Evolutionary conservation across 2,329 filamentous ascomycete species (phyloP), one percentile per base, ranked within the genome.

Genomic region (Trichoderma sp.): DNA sequence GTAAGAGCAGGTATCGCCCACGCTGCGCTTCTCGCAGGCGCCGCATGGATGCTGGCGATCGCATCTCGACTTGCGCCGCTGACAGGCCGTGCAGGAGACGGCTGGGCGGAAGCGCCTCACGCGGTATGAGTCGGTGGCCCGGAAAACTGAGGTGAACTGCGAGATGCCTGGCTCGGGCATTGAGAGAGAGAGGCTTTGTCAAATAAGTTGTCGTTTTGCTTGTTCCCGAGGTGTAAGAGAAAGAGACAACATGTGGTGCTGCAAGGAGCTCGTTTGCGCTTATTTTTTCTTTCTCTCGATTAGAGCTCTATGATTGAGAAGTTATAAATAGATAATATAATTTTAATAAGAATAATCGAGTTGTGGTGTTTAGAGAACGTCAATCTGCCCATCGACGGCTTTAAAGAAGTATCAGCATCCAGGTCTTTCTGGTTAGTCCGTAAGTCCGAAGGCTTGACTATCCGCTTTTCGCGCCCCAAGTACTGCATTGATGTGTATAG

Each of bases 21-120:
- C 77, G 19, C 79, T 79, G 43, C 81, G 78, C 73, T 78, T 81
- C 62, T 73, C 73, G 70, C 82, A 84, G 7, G 79, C 77, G 27
- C 77, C 76, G 71, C 82, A 84, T 1, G 81, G 81, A 52, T 78
- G 79, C 63, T 75, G 76, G 16, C 81, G 78, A 70, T 83, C 82
- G 70, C 82, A 84, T 67, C 78, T 79, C 8, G 80, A 77, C 74
- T 84, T 84, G 69, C 82, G 81, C 24, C 74, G 74, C 70, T 83
- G 82, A 69, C 82, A 84, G 55, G 77, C 74, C 2, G 76, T 75
- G 72, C 81, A 83, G 5, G 82, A 83, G 24, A 83, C 77, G 47
- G 82, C 74, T 57, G 79, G 79, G 7, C 82, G 77, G 72, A 80
- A 82, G 40, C 81, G 79, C 73, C 77, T 80, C 69, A 79, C 75